These are phyloP conservation scores for Astrothelium subdiscretum DNA, from an alignment of 495 filamentous ascomycete species.

Conservation along the genomic window DNA sequence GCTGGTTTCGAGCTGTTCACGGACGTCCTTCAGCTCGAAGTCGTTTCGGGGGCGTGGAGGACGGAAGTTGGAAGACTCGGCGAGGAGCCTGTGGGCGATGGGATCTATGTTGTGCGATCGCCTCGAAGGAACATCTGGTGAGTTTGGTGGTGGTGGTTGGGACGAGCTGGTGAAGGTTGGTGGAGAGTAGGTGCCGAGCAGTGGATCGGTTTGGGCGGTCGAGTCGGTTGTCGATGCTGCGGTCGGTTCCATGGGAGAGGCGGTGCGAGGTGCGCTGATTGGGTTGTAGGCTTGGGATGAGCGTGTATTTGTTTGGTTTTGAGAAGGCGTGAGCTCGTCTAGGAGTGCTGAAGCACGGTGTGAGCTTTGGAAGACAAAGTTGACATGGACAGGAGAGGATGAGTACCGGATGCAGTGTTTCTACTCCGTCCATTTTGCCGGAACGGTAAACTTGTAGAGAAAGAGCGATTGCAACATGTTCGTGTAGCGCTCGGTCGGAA, in stretches of 20 bases:
- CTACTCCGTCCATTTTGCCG: neutral
- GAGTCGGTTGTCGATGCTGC: neutral
- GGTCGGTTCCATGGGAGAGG: neutral
- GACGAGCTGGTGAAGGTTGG: neutral
- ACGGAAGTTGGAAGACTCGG: neutral
- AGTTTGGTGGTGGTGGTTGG: too few relatives aligned
- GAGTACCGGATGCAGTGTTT: neutral
- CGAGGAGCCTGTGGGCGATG: too few relatives aligned
- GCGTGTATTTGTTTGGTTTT: neutral
- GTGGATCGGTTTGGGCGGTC: too few relatives aligned
- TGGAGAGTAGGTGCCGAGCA: too few relatives aligned
- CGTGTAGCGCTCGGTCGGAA: neutral
- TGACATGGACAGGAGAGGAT: neutral
- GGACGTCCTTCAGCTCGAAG: too few relatives aligned
- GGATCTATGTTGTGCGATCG: too few relatives aligned
- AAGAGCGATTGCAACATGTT: neutral
- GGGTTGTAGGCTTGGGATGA: neutral
- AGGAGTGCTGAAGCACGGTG: neutral
- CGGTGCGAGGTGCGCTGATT: neutral
- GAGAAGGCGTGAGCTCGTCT: neutral
- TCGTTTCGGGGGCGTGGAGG: neutral
- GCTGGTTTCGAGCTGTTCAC: neutral
- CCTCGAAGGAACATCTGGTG: too few relatives aligned
- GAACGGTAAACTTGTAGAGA: neutral
- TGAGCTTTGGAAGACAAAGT: neutral